Evolutionary conservation across 75 land plant genomes (phyloP).

Genomic region (Cupressus sempervirens): DNA sequence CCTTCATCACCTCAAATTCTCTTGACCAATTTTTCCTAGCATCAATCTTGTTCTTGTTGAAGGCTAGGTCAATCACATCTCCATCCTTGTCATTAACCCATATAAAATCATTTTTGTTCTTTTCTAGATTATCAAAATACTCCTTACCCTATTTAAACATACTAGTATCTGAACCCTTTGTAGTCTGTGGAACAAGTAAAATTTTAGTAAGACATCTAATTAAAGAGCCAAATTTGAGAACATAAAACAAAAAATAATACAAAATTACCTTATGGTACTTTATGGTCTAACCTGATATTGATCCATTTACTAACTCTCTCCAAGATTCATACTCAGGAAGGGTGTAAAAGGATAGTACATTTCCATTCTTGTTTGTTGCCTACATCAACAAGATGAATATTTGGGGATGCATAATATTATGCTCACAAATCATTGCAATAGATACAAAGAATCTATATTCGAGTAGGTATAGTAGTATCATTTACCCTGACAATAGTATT

Average conservation of each 20-base stretch:
- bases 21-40: slow-evolving; percentile 93
- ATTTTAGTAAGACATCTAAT: too few relatives aligned
- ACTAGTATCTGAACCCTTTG: slow-evolving; percentile 95
- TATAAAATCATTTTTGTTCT: slow-evolving; percentile 82
- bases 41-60: slow-evolving; percentile 97
- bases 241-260: too few relatives aligned
- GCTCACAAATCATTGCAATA: too few relatives aligned
- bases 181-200: background rate
- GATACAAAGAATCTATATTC: background rate
- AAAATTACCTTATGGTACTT: slow-evolving; percentile 94
- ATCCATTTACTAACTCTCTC: slow-evolving; percentile 72
- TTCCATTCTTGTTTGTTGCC: slow-evolving; percentile 74
- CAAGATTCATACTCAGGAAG: slow-evolving; percentile 97
- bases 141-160: slow-evolving; percentile 91
- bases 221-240: too few relatives aligned
- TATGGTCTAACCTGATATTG: slow-evolving; percentile 77
- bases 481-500: slow-evolving; percentile 95
- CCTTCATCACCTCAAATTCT: slow-evolving; percentile 68
- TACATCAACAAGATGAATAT: too few relatives aligned
- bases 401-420: too few relatives aligned
- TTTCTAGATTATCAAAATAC: slow-evolving; percentile 68
- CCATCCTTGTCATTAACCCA: slow-evolving; percentile 86
- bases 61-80: slow-evolving; percentile 95
- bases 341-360: slow-evolving; percentile 70
- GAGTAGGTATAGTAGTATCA: background rate